These are phyloP conservation scores for Carex pumila DNA, from an alignment of 176 grass and related monocot species.

Conservation along the genomic window DNA sequence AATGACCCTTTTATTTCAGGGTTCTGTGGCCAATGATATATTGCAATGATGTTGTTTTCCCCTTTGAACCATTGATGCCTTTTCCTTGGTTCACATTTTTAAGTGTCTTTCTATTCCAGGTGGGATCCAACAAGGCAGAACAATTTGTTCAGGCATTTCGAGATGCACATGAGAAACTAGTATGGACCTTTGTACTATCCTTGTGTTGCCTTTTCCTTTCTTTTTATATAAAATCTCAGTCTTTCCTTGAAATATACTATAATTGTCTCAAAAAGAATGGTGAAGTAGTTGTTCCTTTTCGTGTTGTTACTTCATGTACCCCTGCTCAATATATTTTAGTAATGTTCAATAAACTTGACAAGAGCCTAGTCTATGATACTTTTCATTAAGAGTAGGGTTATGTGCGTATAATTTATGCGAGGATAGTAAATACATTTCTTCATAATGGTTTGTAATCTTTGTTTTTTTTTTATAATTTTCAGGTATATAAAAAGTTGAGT, in stretches of 20 bases:
- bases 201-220: not conserved
- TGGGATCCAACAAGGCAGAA: constrained; percentile 59
- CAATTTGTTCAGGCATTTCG: constrained; percentile 68
- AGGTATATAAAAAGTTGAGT: constrained; percentile 84
- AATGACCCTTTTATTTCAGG: not conserved
- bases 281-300: not conserved
- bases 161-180: constrained; percentile 66
- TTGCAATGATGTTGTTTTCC: not conserved
- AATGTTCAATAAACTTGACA: not conserved
- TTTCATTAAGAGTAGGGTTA: not conserved
- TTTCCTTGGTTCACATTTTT: not conserved
- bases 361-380: not conserved
- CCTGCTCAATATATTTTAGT: not conserved
- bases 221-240: not conserved
- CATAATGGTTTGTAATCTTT: not conserved
- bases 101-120: constrained; percentile 28
- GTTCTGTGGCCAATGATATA: not conserved
- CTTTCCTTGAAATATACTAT: not conserved
- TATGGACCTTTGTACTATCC: constrained; percentile 15
- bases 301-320: not conserved
- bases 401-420: not conserved
- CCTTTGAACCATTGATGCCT: not conserved
- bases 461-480: not conserved
- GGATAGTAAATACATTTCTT: not conserved
- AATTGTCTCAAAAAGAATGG: not conserved